Percentiles rank a stretch among this genome's conserved stretches.
These are phyloP conservation scores for Plasmodium gonderi DNA, from an alignment of 169 alveolate species.

Conservation along the genomic window DNA sequence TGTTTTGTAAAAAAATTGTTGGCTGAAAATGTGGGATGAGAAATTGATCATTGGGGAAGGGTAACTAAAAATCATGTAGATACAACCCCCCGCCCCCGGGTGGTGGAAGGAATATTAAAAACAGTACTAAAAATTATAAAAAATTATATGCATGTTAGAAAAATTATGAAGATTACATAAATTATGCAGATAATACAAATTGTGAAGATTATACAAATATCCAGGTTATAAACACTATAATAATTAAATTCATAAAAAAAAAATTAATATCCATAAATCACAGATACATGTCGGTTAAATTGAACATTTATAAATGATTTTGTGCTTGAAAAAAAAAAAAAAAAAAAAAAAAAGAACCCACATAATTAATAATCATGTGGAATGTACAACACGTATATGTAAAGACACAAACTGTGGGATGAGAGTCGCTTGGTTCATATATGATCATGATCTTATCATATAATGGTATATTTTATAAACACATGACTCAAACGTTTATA, in stretches of 20 bases:
- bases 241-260: neutral
- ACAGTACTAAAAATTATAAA: neutral
- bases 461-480: too few species aligned
- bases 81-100: too few species aligned
- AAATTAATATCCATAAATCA: neutral
- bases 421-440: too few species aligned
- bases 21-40: neutral
- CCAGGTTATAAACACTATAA: neutral
- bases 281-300: neutral
- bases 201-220: neutral
- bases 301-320: neutral
- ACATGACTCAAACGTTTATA: too few species aligned
- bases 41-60: neutral
- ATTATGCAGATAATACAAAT: neutral
- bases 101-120: neutral
- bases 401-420: neutral
- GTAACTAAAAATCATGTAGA: constrained; percentile 1
- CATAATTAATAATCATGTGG: neutral
- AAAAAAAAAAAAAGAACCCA: neutral
- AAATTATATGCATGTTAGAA: neutral
- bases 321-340: neutral
- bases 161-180: neutral
- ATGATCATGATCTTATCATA: too few species aligned
- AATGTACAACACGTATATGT: neutral
- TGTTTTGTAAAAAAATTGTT: neutral